phyloP scores from a whole-genome alignment of 1,284 basidiomycete species.

The Phellopilus nigrolimitatus region DNA sequence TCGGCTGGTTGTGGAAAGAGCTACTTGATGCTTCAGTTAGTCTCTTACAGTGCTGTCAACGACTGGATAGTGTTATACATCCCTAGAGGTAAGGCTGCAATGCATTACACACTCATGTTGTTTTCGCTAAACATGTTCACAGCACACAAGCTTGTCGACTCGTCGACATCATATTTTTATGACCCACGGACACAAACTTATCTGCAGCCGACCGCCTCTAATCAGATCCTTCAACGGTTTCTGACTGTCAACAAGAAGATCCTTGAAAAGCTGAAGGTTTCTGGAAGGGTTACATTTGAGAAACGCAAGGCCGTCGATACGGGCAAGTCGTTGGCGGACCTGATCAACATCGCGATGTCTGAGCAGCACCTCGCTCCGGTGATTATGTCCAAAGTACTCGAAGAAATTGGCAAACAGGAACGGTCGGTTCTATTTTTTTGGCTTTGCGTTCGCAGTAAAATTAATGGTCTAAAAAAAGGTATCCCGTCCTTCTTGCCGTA shows the following conservation, averaged over 20 bases:
- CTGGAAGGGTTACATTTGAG: constrained; percentile 40
- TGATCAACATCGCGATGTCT: constrained; percentile 58
- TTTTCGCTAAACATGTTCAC: constrained; percentile 8
- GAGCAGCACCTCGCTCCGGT: constrained; percentile 54
- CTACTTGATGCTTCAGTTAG: constrained; percentile 74
- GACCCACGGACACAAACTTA: constrained; percentile 75
- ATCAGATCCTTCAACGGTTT: constrained; percentile 56
- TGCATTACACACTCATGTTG: no score
- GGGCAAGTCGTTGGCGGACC: constrained; percentile 49
- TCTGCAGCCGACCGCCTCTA: constrained; percentile 66
- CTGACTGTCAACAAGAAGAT: constrained; percentile 46
- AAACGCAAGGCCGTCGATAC: constrained; percentile 41
- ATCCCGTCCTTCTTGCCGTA: constrained; percentile 79
- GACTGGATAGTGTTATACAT: constrained; percentile 88
- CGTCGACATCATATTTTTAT: constrained; percentile 72
- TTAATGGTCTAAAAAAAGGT: constrained; percentile 29
- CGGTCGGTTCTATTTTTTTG: constrained; percentile 38
- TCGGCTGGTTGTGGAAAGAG: constrained; percentile 80
- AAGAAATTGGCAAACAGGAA: constrained; percentile 63
- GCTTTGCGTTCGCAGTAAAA: constrained; percentile 3
- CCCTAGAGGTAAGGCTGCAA: constrained; percentile 63
- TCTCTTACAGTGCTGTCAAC: constrained; percentile 65
- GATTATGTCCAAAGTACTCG: constrained; percentile 63
- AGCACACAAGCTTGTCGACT: constrained; percentile 76
- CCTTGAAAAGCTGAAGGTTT: constrained; percentile 38